Evolutionary conservation across 2,329 filamentous ascomycete species (phyloP).

Genomic region (Ophiostoma sp.): DNA sequence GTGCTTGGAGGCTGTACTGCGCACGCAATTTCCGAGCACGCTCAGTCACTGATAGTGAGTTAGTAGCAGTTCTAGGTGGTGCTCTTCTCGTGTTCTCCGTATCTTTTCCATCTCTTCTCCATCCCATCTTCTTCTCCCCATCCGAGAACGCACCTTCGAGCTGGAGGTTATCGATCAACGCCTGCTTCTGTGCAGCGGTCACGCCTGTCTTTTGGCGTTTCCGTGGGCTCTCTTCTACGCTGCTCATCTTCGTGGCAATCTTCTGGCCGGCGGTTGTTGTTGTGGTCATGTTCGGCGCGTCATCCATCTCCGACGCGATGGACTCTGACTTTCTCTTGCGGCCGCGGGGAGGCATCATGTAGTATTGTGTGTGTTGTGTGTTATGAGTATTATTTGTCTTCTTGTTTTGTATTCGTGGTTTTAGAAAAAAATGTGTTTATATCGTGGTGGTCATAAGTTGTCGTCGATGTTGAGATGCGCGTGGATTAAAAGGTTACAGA

Average conservation of each 20-base stretch:
- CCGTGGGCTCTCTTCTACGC: conserved; percentile 51
- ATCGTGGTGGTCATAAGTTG: not conserved
- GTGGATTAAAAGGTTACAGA: not conserved
- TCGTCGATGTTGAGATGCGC: not conserved
- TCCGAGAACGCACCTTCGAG: conserved; percentile 59
- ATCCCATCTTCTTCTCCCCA: not conserved
- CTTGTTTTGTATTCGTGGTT: not conserved
- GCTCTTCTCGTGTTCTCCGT: not conserved
- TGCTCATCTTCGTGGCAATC: conserved; percentile 35
- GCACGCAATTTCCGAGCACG: conserved; percentile 80
- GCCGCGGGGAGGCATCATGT: conserved; percentile 43
- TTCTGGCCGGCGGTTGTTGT: conserved; percentile 27
- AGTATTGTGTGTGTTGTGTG: not conserved
- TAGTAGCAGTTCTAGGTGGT: not conserved
- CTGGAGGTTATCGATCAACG: conserved; percentile 81
- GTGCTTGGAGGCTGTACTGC: conserved; percentile 82
- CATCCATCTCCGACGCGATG: conserved; percentile 31
- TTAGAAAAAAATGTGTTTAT: not conserved
- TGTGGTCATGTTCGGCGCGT: conserved; percentile 26
- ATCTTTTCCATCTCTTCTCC: not conserved
- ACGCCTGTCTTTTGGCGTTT: conserved; percentile 59
- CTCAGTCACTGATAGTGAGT: conserved; percentile 62
- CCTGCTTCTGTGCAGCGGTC: conserved; percentile 71
- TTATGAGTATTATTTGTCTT: no score
- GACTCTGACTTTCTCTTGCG: conserved; percentile 44